Evolutionary conservation across 345 rosid species (phyloP).

Genomic region (Ceriops decandra): DNA sequence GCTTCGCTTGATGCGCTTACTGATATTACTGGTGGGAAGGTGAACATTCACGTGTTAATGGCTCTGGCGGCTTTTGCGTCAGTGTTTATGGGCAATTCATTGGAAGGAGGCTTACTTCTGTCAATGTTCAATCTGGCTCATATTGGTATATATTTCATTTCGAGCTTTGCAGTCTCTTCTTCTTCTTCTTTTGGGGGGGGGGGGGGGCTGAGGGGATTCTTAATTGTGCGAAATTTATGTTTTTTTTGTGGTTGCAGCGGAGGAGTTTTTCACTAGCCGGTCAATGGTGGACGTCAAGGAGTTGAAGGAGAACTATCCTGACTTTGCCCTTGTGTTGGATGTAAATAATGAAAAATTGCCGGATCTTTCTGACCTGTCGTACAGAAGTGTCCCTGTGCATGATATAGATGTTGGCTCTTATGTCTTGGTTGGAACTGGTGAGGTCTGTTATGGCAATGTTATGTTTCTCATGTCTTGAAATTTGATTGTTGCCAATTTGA

Average conservation of each 20-base stretch:
- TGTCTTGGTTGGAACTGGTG: constrained; percentile 91
- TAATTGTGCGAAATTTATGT: neutral
- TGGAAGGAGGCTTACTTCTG: constrained; percentile 96
- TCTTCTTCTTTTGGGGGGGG: no score
- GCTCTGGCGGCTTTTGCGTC: constrained; percentile 97
- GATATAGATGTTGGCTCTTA: constrained; percentile 78
- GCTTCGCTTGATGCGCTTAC: constrained; percentile 85
- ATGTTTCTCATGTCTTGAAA: neutral
- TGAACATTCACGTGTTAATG: constrained; percentile 93
- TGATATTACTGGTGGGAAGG: constrained; percentile 88
- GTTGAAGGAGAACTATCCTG: constrained; percentile 88
- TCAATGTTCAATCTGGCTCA: constrained; percentile 99
- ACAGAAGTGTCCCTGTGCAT: constrained; percentile 80
- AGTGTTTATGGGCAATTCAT: constrained; percentile 80
- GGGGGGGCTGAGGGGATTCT: no score
- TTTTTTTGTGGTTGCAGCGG: constrained; percentile 52
- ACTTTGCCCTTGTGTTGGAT: constrained; percentile 63
- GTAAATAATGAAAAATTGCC: constrained; percentile 59
- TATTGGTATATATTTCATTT: constrained; percentile 49
- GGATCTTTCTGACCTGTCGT: constrained; percentile 61
- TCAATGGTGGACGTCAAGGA: constrained; percentile 94
- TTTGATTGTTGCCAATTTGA: neutral
- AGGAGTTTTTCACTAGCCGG: constrained; percentile 88
- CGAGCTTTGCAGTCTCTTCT: neutral
- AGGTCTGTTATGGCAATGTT: constrained; percentile 57